Evolutionary conservation across 805 yeast genomes (phyloP), one percentile per base, ranked within the genome.

Genomic region (Monosporozyma servazzii): DNA sequence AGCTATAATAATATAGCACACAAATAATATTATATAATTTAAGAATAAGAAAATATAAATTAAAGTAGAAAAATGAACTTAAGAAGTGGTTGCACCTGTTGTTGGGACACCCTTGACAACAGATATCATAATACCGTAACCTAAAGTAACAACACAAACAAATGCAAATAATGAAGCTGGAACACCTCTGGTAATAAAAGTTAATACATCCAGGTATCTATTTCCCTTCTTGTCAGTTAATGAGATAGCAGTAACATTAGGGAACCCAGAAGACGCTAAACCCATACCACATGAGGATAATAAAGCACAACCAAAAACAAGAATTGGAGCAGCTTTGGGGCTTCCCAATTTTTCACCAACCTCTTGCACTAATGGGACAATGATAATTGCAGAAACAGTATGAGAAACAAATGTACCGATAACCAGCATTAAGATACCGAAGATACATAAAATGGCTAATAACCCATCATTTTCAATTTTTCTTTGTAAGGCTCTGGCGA

Each of bases 191-290:
- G 86, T 83, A 50, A 91, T 86, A 64, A 91, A 93, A 3, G 86
- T 84, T 27, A 77, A 73, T 36, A 89, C 96, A 9, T 84, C 81
- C 58, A 91, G 72, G 63, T 90, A 91, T 27, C 95, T 87, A 48
- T 81, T 80, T n/a, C 97, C 97, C 47, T 88, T 78, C 55, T 86
- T 93, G 65, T 91, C 96, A 2, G 90, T 79, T 84, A 88, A 84
- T 55, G 97, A 88, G 54, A 93, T 88, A 0, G 98, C 99, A 0
- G 98, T 90, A 37, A 93, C 96, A 63, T 93, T 91, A n/a, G 99
- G 99, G 76, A 93, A 93, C 0, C 99, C 98, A 0, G 95, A 84
- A 0, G 98, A 90, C 2, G 98, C 97, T 52, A 91, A 75, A 5
- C 96, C 98, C 98, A 91, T 93, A 53, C 98, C 99, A 50, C 87